Evolutionary conservation across 495 filamentous ascomycete species (phyloP), one percentile per base, ranked within the genome.

Genomic region (Trichoderma virens): DNA sequence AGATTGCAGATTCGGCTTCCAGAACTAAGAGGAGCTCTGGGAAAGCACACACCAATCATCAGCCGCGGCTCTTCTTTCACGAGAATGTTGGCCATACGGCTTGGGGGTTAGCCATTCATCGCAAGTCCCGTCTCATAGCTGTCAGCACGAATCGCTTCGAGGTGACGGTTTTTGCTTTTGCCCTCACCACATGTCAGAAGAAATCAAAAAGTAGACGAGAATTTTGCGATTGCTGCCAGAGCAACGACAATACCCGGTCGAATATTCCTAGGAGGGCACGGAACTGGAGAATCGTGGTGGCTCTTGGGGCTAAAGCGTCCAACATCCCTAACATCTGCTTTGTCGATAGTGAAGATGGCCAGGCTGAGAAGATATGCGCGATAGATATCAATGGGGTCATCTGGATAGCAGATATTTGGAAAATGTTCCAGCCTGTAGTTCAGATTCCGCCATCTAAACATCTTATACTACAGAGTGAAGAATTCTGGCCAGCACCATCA

Each of bases 81-180:
- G 81, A 88, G 62, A 89, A 88, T 73, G 91, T 97, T 23, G 83
- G 80, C 1, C 74, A 71, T 30, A 93, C 90, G 65, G 93, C 91
- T 4, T 98, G 94, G 94, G 94, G 94, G 0, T 70, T 98, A 39
- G 90, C 93, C 7, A 83, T 94, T 16, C 93, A 98, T 69, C 84
- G 87, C 66, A 79, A 86, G 65, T 87, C 88, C 14, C 82, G 92
- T 2, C 73, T 97, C 41, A 83, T 98, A 62, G 94, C 92, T 0
- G 88, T 93, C 20, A 86, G 88, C 62, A 85, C 89, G 0, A 98
- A 98, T 70, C 82, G 68, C 3, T 73, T 80, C 30, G 75, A 83
- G 32, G 85, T 94, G 59, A 83, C 80, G 5, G 82, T 95, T 18
- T 91, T 90, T 71, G 88, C 86, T 3, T 91, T 91, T 72, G 89